These are phyloP conservation scores for Tuber calosporum DNA, from an alignment of 495 filamentous ascomycete genomes.

Conservation along the genomic window DNA sequence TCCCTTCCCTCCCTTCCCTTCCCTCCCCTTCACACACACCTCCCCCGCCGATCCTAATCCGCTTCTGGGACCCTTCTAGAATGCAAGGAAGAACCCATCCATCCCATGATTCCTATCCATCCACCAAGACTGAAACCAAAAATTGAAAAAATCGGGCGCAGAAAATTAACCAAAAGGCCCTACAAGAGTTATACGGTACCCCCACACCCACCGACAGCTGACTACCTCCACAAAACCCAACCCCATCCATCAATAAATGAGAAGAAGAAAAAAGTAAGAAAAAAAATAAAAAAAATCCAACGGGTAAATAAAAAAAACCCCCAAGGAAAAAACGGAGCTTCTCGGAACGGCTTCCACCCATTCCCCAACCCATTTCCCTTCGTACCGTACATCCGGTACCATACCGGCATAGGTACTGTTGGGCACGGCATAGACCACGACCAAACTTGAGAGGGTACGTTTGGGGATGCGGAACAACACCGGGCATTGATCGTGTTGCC, in stretches of 20 bases:
- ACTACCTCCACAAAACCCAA: slow-evolving; percentile 13
- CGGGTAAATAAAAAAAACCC: slow-evolving; percentile 15
- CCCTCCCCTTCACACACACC: not conserved
- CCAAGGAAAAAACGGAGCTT: not conserved
- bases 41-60: not conserved
- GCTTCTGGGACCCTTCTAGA: not conserved
- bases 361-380: not conserved
- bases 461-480: not conserved
- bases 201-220: not conserved
- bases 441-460: not conserved
- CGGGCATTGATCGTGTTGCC: not conserved
- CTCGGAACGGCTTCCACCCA: not conserved
- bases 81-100: not conserved
- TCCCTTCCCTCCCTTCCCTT: not conserved
- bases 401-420: not conserved
- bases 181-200: not conserved
- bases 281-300: slow-evolving; percentile 10
- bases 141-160: not conserved
- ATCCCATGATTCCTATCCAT: no score
- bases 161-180: slow-evolving; percentile 15
- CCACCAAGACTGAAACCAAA: not conserved
- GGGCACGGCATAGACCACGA: not conserved
- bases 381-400: not conserved
- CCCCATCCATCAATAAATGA: slow-evolving; percentile 6
- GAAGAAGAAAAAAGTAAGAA: slow-evolving; percentile 1